Conservation (phyloP, 371 early-diverging fungal species). For the Mucor irregularis region DNA sequence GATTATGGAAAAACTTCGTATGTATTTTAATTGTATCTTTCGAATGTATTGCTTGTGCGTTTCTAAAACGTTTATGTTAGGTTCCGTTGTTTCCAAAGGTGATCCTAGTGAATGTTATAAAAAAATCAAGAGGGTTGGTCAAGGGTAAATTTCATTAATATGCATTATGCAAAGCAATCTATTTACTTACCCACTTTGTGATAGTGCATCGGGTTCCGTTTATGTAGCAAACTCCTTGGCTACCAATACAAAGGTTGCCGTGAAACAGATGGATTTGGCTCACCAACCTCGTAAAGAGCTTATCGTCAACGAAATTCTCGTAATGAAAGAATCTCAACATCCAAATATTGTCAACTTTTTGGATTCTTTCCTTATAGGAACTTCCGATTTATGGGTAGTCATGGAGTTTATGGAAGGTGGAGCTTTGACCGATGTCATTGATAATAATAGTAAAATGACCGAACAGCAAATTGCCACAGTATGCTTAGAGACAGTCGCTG, state of each 20-base stretch:
- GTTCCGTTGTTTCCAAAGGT: slow-evolving; percentile 77
- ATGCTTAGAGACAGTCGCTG: slow-evolving; percentile 85
- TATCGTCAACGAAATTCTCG: slow-evolving; percentile 93
- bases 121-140: slow-evolving; percentile 93
- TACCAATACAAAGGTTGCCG: slow-evolving; percentile 81
- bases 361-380: slow-evolving; percentile 84
- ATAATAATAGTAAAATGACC: slow-evolving; percentile 80
- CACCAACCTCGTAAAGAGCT: slow-evolving; percentile 92
- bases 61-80: not conserved
- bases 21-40: slow-evolving; percentile 12
- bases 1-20: slow-evolving; percentile 86
- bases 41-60: not conserved
- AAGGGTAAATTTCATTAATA: slow-evolving; percentile 69
- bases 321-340: slow-evolving; percentile 95
- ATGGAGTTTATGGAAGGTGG: slow-evolving; percentile 99
- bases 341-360: slow-evolving; percentile 95
- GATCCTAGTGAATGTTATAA: slow-evolving; percentile 87
- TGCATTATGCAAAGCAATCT: too few relatives aligned
- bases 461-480: slow-evolving; percentile 94
- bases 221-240: slow-evolving; percentile 79
- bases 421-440: slow-evolving; percentile 95
- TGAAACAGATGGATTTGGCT: slow-evolving; percentile 96
- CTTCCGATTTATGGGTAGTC: slow-evolving; percentile 93
- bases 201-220: slow-evolving; percentile 95
- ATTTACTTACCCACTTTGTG: not conserved